These are phyloP conservation scores for Corinectria fuckeliana DNA, from an alignment of 2,329 filamentous ascomycete species.

Conservation along the genomic window DNA sequence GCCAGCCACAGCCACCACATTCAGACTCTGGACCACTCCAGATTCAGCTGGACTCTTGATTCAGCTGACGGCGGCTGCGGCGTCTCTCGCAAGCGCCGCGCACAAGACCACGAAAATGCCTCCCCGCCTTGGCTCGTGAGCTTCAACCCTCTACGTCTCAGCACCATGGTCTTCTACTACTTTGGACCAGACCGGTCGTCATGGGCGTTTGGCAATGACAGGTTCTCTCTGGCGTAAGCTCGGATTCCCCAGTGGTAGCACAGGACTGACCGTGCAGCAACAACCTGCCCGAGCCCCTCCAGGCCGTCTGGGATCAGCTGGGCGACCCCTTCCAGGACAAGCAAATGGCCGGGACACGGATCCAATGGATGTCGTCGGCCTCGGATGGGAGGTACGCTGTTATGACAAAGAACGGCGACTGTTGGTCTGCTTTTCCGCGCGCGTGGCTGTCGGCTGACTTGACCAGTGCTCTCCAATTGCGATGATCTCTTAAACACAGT, in stretches of 20 bases:
- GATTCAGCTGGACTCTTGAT: not conserved
- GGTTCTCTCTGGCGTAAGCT: constrained; percentile 16
- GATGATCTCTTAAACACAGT: not conserved
- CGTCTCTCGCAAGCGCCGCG: not conserved
- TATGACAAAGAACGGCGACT: constrained; percentile 14
- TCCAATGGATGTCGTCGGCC: constrained; percentile 13
- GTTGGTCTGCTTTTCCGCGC: not conserved
- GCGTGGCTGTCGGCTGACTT: not conserved
- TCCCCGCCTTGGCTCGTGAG: not conserved
- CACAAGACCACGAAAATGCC: not conserved
- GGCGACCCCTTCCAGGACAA: constrained; percentile 12
- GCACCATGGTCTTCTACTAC: constrained; percentile 25
- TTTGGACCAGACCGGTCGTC: constrained; percentile 20
- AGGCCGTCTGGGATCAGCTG: constrained; percentile 14
- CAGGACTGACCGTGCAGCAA: constrained; percentile 3
- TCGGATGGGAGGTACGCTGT: constrained; percentile 14
- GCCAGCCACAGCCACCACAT: not conserved
- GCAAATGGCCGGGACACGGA: constrained; percentile 13
- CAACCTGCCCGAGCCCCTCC: constrained; percentile 10
- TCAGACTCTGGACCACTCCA: no score
- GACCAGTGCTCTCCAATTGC: constrained; percentile 17
- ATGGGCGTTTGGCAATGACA: constrained; percentile 20
- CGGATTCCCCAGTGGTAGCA: not conserved
- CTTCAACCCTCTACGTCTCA: no score
- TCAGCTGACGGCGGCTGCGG: not conserved